Base-by-base conservation (phyloP, 2,329 filamentous ascomycete genomes). In the Didymella glomerata region DNA sequence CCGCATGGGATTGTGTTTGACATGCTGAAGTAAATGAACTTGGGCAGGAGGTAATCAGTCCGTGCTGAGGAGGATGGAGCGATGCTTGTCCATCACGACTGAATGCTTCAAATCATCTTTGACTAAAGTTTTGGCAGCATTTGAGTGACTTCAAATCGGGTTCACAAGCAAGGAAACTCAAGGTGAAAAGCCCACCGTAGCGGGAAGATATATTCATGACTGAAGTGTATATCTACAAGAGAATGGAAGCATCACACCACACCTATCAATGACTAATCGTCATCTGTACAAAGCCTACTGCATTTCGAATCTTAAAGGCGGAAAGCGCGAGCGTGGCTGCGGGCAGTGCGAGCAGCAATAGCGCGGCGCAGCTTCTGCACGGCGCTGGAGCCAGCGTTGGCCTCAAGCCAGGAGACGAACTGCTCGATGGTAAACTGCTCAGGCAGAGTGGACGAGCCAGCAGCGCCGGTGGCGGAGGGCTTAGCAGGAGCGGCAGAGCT, bases 361-460 rank as follows among this genome's bases (percentile, higher is more conserved):
- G 65, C 65, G 56, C 68, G 66, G 59, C 70, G 68, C 28, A 69
- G 62, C 60, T 70, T 73, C 61, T 58, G 50, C 28, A 62, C 64
- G 48, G 54, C 62, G 41, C 62, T 57, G 46, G 65, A 61, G 49
- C 69, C 66, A 24, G 68, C 69, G 51, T 68, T 70, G 49, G 65
- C 57, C 60, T 69, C 65, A 52, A 76, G 66, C 71, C 71, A 75
- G 7, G 69, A 55, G 53, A 76, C 65, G 65, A 75, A 75, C 60
- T 66, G 65, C 52, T 73, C 66, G n/a, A 74, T 63, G 46, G 72
- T 75, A 65, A 75, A 76, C 53, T 66, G 60, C 63, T 73, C 49
- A 10, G 73, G 73, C 36, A 74, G 65, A 46, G 46, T 54, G 53
- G 65, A 60, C n/a, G 48, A 30, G 49, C 30, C 40, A 14, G 40